Conservation (phyloP, 305 asterid species). For the Rubia tinctorum region DNA sequence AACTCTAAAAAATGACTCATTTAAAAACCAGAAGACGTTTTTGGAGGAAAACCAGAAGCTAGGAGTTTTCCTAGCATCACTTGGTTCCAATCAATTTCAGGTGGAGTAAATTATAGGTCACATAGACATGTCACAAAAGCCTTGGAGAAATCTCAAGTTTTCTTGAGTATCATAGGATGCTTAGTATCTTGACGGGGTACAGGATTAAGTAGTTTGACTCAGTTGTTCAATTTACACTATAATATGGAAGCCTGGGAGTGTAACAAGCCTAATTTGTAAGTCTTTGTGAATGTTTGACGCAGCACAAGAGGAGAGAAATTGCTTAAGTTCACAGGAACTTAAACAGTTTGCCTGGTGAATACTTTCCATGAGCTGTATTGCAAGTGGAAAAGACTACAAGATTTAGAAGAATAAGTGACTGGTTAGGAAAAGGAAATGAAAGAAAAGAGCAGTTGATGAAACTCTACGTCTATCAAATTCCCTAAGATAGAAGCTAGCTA, state of each 20-base stretch:
- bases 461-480: neutral
- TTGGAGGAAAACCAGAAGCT: no score
- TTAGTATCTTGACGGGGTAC: neutral
- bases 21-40: neutral
- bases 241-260: neutral
- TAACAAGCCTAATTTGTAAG: neutral
- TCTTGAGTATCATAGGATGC: neutral
- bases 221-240: neutral
- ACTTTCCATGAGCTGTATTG: conserved; percentile 2
- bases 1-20: neutral
- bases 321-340: neutral
- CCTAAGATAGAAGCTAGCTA: neutral
- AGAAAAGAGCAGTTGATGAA: neutral
- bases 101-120: neutral
- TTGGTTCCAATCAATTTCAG: neutral
- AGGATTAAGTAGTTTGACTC: conserved; percentile 5
- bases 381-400: neutral
- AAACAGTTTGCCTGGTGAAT: neutral
- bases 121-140: neutral
- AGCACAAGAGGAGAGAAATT: neutral
- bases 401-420: neutral
- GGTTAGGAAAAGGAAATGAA: neutral
- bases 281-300: neutral
- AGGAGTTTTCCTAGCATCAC: conserved; percentile 8
- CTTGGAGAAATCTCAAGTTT: neutral